A percentile compares a stretch with the other conserved stretches of the same genome.
These are phyloP conservation scores for Fusarium sp. DNA, from an alignment of 2,329 filamentous ascomycete species.

Conservation along the genomic window DNA sequence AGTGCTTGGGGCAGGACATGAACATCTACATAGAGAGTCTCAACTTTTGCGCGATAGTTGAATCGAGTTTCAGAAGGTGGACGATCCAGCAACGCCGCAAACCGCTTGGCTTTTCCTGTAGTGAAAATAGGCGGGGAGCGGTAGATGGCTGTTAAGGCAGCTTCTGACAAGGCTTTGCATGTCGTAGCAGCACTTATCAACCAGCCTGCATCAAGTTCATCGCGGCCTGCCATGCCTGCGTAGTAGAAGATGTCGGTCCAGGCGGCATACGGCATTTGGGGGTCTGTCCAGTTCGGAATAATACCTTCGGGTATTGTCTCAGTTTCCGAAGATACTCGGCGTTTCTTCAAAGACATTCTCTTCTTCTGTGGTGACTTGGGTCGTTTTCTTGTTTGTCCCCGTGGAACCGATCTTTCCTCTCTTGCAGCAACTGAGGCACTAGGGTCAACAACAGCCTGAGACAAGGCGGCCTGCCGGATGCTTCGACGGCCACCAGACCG, in stretches of 20 bases:
- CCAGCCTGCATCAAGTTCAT: slow-evolving; percentile 69
- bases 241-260: slow-evolving; percentile 78
- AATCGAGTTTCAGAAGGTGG: slow-evolving; percentile 63
- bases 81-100: slow-evolving; percentile 67
- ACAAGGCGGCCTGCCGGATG: slow-evolving; percentile 30
- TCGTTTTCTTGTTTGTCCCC: slow-evolving; percentile 34
- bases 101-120: slow-evolving; percentile 59
- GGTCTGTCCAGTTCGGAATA: slow-evolving; percentile 69
- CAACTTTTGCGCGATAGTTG: slow-evolving; percentile 79
- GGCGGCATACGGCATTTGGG: slow-evolving; percentile 73
- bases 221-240: slow-evolving; percentile 66
- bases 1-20: slow-evolving; percentile 66
- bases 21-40: slow-evolving; percentile 77
- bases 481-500: slow-evolving; percentile 25
- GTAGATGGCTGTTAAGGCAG: slow-evolving; percentile 80
- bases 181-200: slow-evolving; percentile 73
- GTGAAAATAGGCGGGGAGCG: slow-evolving; percentile 73
- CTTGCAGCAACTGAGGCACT: not conserved
- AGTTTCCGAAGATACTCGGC: slow-evolving; percentile 23
- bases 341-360: slow-evolving; percentile 39
- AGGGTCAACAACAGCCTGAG: slow-evolving; percentile 4
- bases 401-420: slow-evolving; percentile 2
- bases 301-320: slow-evolving; percentile 24
- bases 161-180: slow-evolving; percentile 76
- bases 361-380: slow-evolving; percentile 21